Percentiles rank a stretch among this genome's conserved stretches.
Evolutionary conservation across 768 basidiomycete genomes (phyloP).

Genomic region (Termitomyces sp.): DNA sequence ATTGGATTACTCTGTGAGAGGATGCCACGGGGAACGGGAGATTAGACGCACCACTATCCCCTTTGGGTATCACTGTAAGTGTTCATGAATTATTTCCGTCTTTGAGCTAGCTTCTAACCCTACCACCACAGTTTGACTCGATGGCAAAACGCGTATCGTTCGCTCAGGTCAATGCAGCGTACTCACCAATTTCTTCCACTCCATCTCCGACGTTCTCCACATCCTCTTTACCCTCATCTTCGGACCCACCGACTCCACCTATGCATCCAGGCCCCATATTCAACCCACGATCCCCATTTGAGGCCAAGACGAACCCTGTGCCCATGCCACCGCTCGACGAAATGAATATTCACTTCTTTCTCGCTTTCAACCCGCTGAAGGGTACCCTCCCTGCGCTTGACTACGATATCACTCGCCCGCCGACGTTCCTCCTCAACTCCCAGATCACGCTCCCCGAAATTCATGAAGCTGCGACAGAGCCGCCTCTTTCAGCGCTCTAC

Average conservation of each 20-base stretch:
- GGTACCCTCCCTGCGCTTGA: slow-evolving; percentile 23
- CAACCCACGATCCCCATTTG: slow-evolving; percentile 20
- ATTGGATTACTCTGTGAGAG: slow-evolving; percentile 6
- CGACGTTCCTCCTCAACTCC: slow-evolving; percentile 18
- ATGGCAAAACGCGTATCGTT: slow-evolving; percentile 40
- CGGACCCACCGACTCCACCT: slow-evolving; percentile 30
- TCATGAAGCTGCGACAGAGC: slow-evolving; percentile 35
- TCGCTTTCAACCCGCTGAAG: slow-evolving; percentile 29
- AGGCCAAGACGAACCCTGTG: slow-evolving; percentile 14
- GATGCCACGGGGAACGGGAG: neutral
- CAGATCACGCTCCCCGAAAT: slow-evolving; percentile 27
- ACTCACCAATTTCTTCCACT: slow-evolving; percentile 26
- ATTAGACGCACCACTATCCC: slow-evolving; percentile 6
- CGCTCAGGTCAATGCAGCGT: slow-evolving; percentile 29
- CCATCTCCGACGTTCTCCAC: slow-evolving; percentile 32
- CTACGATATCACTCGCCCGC: slow-evolving; percentile 32
- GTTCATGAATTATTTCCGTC: slow-evolving; percentile 6
- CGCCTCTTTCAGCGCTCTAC: slow-evolving; percentile 28
- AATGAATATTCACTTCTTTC: slow-evolving; percentile 36
- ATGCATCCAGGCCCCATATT: slow-evolving; percentile 25
- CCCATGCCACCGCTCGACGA: slow-evolving; percentile 19
- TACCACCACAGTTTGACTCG: slow-evolving; percentile 8
- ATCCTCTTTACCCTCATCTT: slow-evolving; percentile 29
- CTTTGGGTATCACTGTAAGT: slow-evolving; percentile 7
- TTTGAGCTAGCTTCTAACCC: slow-evolving; percentile 8